Evolutionary conservation across 2,329 filamentous ascomycete genomes (phyloP), one percentile per base, ranked within the genome.

Genomic region (Epichloe hybrida): DNA sequence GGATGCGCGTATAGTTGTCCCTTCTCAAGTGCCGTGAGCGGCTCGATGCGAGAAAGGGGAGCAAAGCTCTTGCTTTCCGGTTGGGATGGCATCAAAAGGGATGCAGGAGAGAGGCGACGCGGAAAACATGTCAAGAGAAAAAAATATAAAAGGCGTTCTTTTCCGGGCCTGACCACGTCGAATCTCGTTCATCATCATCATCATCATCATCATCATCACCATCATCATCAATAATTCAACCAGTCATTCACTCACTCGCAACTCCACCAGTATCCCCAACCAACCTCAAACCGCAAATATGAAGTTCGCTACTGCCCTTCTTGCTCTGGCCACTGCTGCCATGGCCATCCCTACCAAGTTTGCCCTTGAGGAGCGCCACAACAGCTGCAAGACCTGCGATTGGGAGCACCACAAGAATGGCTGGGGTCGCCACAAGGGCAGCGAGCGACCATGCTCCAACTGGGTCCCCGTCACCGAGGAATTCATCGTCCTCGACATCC

Each of bases 281-380:
- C 38, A 40, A 7, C 27, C 34, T 20, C 35, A 3, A 37, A 20
- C n/a, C 49, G 42, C 43, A 6, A 42, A 40, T 11, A 50, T 50
- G 49, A 50, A 50, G 43, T 50, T 46, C 49, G 42, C 43, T 31
- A 41, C 37, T 31, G 49, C 43, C 36, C 36, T 46, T 27, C 11
- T 50, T 15, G 42, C 49, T 36, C 17, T 50, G 3, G 49, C 43
- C 43, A 41, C 49, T 17, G 49, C 49, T 12, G 49, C 43, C 49
- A 34, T 50, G 20, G 37, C 49, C 49, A 44, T 9, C 43, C 49
- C 49, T 27, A 36, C 17, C 43, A 35, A 23, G 11, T 5, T 23
- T 20, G 17, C 23, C 34, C 6, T 21, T 11, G 21, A 49, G 12
- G 15, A 36, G 35, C 41, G 31, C 35, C 13, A 27, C 23, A 7